phyloP scores from a whole-genome alignment of 2,329 filamentous ascomycete genomes.

The Microdochium trichocladiopsis region DNA sequence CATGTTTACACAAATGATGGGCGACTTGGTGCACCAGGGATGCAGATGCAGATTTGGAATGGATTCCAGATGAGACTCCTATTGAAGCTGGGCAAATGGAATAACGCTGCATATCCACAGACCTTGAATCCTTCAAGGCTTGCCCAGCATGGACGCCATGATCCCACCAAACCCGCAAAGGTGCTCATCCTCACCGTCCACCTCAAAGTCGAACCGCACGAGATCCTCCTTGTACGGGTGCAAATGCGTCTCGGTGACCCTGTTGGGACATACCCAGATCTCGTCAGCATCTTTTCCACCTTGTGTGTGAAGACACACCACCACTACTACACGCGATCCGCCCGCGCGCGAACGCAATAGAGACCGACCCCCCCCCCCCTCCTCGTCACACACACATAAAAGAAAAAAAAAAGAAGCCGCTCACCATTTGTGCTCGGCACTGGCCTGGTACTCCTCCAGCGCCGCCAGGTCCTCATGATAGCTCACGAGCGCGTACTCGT shows the following conservation, averaged over 20 bases:
- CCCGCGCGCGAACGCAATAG: neutral
- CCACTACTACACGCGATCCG: too few species aligned
- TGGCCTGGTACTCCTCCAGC: conserved; percentile 43
- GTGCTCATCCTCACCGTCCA: conserved; percentile 29
- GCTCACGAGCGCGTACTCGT: conserved; percentile 42
- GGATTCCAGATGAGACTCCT: too few species aligned
- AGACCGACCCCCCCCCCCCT: neutral
- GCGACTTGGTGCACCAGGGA: too few species aligned
- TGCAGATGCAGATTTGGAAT: too few species aligned
- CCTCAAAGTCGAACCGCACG: conserved; percentile 46
- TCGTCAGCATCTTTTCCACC: neutral
- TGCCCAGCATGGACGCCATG: neutral
- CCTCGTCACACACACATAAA: neutral
- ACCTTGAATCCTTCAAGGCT: neutral
- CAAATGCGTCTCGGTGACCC: conserved; percentile 41
- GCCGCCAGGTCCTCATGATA: conserved; percentile 38
- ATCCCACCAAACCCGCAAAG: conserved; percentile 6
- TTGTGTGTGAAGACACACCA: too few species aligned
- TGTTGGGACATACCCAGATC: conserved; percentile 11
- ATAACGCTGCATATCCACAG: too few species aligned
- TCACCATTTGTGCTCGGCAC: conserved; percentile 42
- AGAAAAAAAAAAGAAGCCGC: neutral
- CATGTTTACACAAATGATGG: too few species aligned
- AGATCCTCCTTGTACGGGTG: conserved; percentile 47
- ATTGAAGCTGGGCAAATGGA: too few species aligned